Conservation (phyloP, 495 filamentous ascomycete species). For the Clavariopsis aquatica region DNA sequence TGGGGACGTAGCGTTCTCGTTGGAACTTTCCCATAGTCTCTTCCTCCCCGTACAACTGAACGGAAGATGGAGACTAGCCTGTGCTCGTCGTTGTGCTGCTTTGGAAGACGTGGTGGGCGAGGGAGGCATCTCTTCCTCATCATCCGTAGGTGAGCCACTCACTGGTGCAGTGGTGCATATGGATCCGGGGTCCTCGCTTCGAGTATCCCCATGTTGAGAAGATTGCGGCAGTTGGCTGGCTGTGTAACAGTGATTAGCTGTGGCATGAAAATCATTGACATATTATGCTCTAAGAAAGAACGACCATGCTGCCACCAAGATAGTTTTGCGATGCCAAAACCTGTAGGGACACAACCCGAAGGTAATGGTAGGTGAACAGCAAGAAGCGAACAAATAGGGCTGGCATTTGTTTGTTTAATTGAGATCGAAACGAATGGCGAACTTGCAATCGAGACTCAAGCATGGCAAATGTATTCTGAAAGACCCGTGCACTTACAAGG, state of each 20-base stretch:
- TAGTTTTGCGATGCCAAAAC: too few relatives aligned
- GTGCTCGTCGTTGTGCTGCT: not conserved
- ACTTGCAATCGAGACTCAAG: not conserved
- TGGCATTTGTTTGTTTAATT: not conserved
- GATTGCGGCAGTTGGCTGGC: not conserved
- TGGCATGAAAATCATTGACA: too few relatives aligned
- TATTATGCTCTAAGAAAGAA: too few relatives aligned
- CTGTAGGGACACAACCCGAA: too few relatives aligned
- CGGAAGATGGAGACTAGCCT: constrained; percentile 7
- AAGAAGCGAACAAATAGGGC: not conserved
- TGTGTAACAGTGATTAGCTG: not conserved
- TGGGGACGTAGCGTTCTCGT: constrained; percentile 11
- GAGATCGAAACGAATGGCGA: not conserved
- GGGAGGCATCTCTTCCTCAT: constrained; percentile 24
- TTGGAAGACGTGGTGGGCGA: constrained; percentile 19
- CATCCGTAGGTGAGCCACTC: constrained; percentile 10
- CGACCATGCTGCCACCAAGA: too few relatives aligned
- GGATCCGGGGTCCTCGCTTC: constrained; percentile 7
- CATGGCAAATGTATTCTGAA: not conserved
- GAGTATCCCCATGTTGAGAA: not conserved
- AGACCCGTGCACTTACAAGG: not conserved
- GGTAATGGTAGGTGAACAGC: not conserved
- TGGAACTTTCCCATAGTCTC: constrained; percentile 12
- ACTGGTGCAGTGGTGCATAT: constrained; percentile 16
- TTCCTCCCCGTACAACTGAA: constrained; percentile 14